Evolutionary conservation across 225 moss, liverwort and hornwort species (phyloP), one percentile per base, ranked within the genome.

Genomic region (Lunularia cruciata): DNA sequence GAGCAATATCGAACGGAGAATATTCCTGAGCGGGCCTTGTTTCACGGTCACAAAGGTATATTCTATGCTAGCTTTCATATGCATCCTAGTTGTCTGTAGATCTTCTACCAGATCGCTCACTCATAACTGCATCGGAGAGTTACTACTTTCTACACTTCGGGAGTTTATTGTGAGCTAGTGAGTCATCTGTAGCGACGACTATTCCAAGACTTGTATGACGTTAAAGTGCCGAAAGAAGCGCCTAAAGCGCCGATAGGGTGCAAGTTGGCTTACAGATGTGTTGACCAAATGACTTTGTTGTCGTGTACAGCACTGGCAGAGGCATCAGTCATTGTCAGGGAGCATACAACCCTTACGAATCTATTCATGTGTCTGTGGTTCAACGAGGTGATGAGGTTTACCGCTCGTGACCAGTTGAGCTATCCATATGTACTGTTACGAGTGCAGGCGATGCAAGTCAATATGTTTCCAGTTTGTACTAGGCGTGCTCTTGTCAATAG

Each of bases 321-420:
- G 78, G 96, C 96, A 38, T 92, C 92, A 46, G 77, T 98, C 33
- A 98, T 98, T 62, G 83, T 98, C 72, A 80, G 96, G 72, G 90
- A 92, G 85, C 96, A 98, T 68, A 98, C 87, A 23, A 52, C 89
- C 51, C 63, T 86, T 10, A 91, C 92, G 31, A 92, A 98, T 73
- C 68, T 92, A n/a, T 98, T 98, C 56, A 98, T 98, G 96, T 98
- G 96, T 76, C 86, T 83, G 56, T 98, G 96, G 96, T 98, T 98
- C 78, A 98, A 98, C 58, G 96, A 98, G 75, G 90, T 98, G 65
- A 85, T 89, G 85, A 86, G 86, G 63, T 98, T 92, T 70, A 98
- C 96, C 70, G 92, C 92, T 28, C 87, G 96, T 42, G 96, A 98
- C 75, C 96, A 98, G 77, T 87, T 98, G 43, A 98, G 96, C 78